Evolutionary conservation across 1,284 basidiomycete genomes (phyloP), one percentile per base, ranked within the genome.

Genomic region (Moesziomyces sp.): DNA sequence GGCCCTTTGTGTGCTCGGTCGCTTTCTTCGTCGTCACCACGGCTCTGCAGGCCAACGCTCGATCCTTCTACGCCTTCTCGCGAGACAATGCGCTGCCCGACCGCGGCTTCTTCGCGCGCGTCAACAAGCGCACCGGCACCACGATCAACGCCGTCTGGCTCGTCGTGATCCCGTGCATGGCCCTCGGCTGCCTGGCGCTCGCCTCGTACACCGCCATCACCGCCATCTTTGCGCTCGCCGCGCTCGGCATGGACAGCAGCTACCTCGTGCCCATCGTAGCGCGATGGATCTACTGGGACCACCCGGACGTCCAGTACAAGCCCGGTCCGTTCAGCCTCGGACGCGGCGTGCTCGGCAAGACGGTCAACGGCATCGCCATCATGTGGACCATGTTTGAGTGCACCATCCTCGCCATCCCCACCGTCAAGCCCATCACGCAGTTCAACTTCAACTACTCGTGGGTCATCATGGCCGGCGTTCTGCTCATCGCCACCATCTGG

Each of bases 321-420:
- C 92, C 93, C 0, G 93, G 93, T n/a, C 93, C 93, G 19, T 94
- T 93, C 86, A 91, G 90, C 83, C 90, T 94, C 87, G 93, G 93
- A 23, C 86, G 89, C 54, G 92, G 92, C 0, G 52, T 87, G 62
- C 82, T 93, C 21, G 92, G 91, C 3, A 88, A 87, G 85, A 78
- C 87, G 16, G 87, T 88, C 73, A 93, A 93, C 80, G 66, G 87
- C 21, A 87, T 87, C 52, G 92, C 91, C 73, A 89, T 93, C 46
- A 49, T 84, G 26, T 87, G 86, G 85, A 86, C 86, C 26, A 42
- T 76, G 6, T 85, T 86, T 58, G 85, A 85, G 56, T 77, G 74
- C 68, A 69, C 62, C 42, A 58, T 81, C 50, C 70, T 82, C 6
- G 57, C 70, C 42, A 80, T 83, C 46, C 79, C 79, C 13, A 71